phyloP scores from a whole-genome alignment of 441 rosid genomes.

The Brassica hybrid region DNA sequence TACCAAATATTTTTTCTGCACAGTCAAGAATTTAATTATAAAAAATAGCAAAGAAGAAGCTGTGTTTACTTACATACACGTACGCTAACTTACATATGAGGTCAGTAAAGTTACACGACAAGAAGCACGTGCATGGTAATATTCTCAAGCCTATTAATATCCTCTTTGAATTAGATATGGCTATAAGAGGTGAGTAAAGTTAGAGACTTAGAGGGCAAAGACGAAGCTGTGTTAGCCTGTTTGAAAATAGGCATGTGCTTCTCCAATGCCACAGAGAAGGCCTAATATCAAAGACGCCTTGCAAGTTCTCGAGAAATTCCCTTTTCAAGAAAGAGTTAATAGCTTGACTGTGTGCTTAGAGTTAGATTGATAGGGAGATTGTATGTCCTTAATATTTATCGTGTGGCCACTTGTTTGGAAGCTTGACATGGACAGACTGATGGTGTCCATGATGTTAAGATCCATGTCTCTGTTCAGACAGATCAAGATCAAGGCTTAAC shows the following conservation, averaged over 20 bases:
- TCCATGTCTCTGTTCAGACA: not conserved
- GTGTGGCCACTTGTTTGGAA: not conserved
- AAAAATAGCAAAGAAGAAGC: too few relatives aligned
- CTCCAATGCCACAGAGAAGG: conserved; percentile 80
- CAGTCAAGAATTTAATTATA: too few relatives aligned
- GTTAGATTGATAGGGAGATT: too few relatives aligned
- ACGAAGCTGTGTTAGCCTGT: conserved; percentile 69
- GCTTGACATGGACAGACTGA: not conserved
- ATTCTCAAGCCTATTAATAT: conserved; percentile 77
- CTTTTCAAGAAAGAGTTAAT: conserved; percentile 21
- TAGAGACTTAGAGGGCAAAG: conserved; percentile 64
- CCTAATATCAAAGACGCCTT: conserved; percentile 78
- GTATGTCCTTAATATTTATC: too few relatives aligned
- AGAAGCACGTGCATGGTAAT: conserved; percentile 81
- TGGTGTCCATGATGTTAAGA: not conserved
- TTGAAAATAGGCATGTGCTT: conserved; percentile 83
- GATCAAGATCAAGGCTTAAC: not conserved
- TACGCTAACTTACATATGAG: conserved; percentile 47
- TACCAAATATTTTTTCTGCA: too few relatives aligned
- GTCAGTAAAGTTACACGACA: conserved; percentile 56
- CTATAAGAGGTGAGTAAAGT: conserved; percentile 57
- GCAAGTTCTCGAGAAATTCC: conserved; percentile 71
- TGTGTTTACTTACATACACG: too few relatives aligned
- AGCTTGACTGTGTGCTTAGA: too few relatives aligned
- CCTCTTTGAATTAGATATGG: conserved; percentile 63